phyloP scores from a whole-genome alignment of 2,329 filamentous ascomycete species.

The Paraphoma sp. region DNA sequence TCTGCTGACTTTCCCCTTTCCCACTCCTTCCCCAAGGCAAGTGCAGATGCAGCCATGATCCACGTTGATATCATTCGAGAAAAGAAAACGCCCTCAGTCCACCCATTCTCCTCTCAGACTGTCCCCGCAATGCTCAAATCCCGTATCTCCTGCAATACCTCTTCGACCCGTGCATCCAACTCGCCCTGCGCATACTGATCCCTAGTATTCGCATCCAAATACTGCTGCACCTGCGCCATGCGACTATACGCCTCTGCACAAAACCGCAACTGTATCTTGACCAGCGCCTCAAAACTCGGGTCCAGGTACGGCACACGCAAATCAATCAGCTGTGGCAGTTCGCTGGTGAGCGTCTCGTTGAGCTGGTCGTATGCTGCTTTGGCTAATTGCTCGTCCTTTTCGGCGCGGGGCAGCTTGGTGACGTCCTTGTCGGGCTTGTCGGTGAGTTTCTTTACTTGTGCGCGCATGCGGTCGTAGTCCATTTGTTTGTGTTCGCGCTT shows the following conservation, averaged over 20 bases:
- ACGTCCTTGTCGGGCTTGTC: slow-evolving; percentile 99
- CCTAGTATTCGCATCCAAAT: slow-evolving; percentile 91
- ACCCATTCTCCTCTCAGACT: slow-evolving; percentile 48
- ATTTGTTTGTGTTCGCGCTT: slow-evolving; percentile 98
- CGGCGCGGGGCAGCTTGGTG: slow-evolving; percentile 91
- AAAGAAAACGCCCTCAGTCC: background rate
- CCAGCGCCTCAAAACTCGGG: slow-evolving; percentile 94
- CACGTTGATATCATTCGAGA: background rate
- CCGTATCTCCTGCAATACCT: slow-evolving; percentile 95
- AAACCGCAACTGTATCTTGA: slow-evolving; percentile 98
- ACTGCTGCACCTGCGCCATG: slow-evolving; percentile 99
- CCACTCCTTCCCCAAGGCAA: background rate
- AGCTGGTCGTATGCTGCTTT: slow-evolving; percentile 93
- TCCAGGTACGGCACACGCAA: slow-evolving; percentile 96
- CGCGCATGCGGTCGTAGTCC: slow-evolving; percentile 94
- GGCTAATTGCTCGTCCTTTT: slow-evolving; percentile 96
- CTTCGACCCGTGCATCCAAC: slow-evolving; percentile 88
- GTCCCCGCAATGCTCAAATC: slow-evolving; percentile 90
- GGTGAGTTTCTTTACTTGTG: slow-evolving; percentile 94
- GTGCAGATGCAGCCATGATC: background rate
- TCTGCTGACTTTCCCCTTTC: background rate
- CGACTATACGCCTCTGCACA: slow-evolving; percentile 96
- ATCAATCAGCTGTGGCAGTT: slow-evolving; percentile 95
- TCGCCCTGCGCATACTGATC: slow-evolving; percentile 96
- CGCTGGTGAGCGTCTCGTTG: slow-evolving; percentile 92